These are phyloP conservation scores for Hypoxylon sp. DNA, from an alignment of 2,329 filamentous ascomycete species.

Conservation along the genomic window DNA sequence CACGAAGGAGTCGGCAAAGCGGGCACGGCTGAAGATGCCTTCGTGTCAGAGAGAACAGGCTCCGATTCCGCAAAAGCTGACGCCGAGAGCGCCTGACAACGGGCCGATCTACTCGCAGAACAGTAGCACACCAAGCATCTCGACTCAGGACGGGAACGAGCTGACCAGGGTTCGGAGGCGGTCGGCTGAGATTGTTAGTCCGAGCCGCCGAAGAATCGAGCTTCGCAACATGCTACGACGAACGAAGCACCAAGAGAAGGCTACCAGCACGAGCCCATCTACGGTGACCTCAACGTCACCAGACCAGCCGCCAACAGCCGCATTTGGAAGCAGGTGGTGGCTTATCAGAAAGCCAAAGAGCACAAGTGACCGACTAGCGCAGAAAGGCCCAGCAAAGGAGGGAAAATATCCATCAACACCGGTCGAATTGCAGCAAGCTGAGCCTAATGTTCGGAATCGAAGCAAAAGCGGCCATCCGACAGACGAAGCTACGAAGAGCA, in stretches of 20 bases:
- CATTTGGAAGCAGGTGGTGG: slow-evolving; percentile 16
- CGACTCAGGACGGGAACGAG: background rate
- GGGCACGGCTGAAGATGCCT: background rate
- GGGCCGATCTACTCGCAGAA: background rate
- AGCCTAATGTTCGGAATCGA: slow-evolving; percentile 16
- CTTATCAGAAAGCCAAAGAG: slow-evolving; percentile 15
- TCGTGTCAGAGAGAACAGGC: background rate
- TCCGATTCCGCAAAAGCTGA: background rate
- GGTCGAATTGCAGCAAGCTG: background rate
- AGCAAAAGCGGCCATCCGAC: slow-evolving; percentile 3
- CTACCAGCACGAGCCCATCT: background rate
- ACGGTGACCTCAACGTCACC: slow-evolving; percentile 1
- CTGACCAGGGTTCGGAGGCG: slow-evolving; percentile 1
- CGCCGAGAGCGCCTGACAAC: background rate
- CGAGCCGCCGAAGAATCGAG: background rate
- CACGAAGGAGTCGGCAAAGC: background rate
- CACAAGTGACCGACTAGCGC: background rate
- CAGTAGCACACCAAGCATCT: background rate
- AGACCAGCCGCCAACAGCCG: background rate
- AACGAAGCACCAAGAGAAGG: background rate
- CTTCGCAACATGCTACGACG: slow-evolving; percentile 14
- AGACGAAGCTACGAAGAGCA: background rate
- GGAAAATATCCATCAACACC: background rate
- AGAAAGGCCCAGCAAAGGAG: background rate
- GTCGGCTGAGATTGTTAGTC: background rate